Evolutionary conservation across 2,329 filamentous ascomycete genomes (phyloP), one percentile per base, ranked within the genome.

Genomic region (Ophiocordyceps camponoti-rufipedis): DNA sequence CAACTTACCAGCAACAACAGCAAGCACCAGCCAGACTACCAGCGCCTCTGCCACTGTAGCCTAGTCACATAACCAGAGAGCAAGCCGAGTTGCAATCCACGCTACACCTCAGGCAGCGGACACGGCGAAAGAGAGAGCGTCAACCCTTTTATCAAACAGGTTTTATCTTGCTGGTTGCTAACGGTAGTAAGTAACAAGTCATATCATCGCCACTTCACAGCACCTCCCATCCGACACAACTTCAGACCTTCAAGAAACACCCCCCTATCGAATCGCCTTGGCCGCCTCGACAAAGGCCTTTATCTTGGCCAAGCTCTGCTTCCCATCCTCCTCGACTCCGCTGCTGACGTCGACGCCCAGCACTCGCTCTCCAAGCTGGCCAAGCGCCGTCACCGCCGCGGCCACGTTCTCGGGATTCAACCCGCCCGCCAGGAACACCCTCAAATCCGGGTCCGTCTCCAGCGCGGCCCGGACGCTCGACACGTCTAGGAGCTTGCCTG

Each of bases 291-390:
- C 70, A 62, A 98, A 98, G 4, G 73, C 75, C 50, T 70, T 68
- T 53, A 98, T 96, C 66, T 82, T 93, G 16, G 77, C 74, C 47
- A 89, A 55, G 61, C 80, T 83, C 63, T 98, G 91, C 57, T 77
- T 69, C 2, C 87, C 89, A 53, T 82, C 74, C 33, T 78, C 79
- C 63, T 96, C 91, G 2, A 98, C 87, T 0, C 93, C 93, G 56
- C 85, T 94, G 61, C 87, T 94, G 18, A 94, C 85, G 66, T 98
- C 91, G 4, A 98, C 83, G 2, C 82, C 88, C 32, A 87, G 67
- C 12, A 95, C 75, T 48, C 80, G 75, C 10, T 68, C 68, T 28
- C 69, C 68, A 10, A 75, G 59, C 7, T 72, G 67, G 0, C 78
- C 81, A 14, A 89, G 65, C 13, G 72, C 70, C 19, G 69, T 65